Conservation (phyloP, 495 filamentous ascomycete genomes). For the Astrothelium subdiscretum region DNA sequence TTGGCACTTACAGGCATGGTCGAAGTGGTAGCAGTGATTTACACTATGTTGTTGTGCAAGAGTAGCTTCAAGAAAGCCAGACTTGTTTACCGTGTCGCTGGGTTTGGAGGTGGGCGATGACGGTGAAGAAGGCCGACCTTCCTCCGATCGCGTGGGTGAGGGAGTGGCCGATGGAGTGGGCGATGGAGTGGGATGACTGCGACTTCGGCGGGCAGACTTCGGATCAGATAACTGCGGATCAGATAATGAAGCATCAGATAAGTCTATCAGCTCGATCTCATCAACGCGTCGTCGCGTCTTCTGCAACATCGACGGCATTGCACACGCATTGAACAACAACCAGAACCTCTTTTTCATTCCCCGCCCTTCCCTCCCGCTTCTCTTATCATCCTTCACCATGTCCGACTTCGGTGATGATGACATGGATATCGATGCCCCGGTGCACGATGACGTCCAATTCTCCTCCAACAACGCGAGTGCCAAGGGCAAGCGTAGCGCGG, state of each 20-base stretch:
- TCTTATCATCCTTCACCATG: constrained; percentile 18
- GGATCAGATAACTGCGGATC: neutral
- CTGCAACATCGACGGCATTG: neutral
- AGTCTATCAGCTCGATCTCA: neutral
- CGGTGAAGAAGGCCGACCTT: neutral
- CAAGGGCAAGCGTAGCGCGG: constrained; percentile 83
- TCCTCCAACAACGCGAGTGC: constrained; percentile 47
- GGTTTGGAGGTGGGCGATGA: neutral
- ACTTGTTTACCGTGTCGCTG: neutral
- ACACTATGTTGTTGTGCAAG: neutral
- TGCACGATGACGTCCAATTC: constrained; percentile 45
- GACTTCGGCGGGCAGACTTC: neutral
- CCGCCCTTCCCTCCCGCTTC: neutral
- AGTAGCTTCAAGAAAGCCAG: neutral
- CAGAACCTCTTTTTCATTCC: neutral
- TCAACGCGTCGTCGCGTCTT: neutral
- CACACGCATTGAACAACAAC: neutral
- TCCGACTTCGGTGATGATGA: constrained; percentile 33
- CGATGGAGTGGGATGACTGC: no score
- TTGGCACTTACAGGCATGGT: neutral
- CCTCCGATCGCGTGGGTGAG: no score
- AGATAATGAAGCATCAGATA: constrained; percentile 1
- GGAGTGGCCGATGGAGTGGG: no score
- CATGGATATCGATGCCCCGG: constrained; percentile 59
- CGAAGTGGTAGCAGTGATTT: neutral